Conservation (phyloP, 75 land plant species). For the Gnetum montanum region DNA sequence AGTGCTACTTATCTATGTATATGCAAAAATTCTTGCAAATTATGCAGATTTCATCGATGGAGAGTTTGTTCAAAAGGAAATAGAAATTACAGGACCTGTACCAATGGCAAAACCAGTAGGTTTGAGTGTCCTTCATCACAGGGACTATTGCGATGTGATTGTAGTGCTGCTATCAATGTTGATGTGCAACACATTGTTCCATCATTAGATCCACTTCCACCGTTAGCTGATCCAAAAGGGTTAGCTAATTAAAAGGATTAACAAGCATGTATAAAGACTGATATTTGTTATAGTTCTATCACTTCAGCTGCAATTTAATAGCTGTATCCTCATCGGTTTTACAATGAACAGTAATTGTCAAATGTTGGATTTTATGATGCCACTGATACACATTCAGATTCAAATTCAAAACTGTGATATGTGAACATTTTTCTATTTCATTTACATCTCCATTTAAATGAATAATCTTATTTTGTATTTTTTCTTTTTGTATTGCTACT, state of each 20-base stretch:
- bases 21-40: no score
- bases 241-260: conserved; percentile 23
- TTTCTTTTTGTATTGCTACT: not conserved
- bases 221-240: conserved; percentile 74
- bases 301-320: no score
- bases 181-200: conserved; percentile 96
- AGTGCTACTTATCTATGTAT: no score
- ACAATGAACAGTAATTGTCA: no score
- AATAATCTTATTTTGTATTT: not conserved
- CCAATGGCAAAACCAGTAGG: conserved; percentile 77
- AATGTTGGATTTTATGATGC: not conserved
- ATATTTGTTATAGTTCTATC: no score
- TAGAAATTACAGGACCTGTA: conserved; percentile 91
- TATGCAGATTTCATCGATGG: conserved; percentile 97
- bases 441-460: no score
- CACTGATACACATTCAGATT: no score
- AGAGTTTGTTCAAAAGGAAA: conserved; percentile 83
- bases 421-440: no score
- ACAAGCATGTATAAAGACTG: not conserved
- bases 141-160: conserved; percentile 71
- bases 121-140: conserved; percentile 84
- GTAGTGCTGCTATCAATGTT: conserved; percentile 82
- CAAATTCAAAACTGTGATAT: no score
- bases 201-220: conserved; percentile 81
- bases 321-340: no score